Base-by-base conservation (phyloP, 176 grass and related monocot genomes). In the Hordeum marinum region DNA sequence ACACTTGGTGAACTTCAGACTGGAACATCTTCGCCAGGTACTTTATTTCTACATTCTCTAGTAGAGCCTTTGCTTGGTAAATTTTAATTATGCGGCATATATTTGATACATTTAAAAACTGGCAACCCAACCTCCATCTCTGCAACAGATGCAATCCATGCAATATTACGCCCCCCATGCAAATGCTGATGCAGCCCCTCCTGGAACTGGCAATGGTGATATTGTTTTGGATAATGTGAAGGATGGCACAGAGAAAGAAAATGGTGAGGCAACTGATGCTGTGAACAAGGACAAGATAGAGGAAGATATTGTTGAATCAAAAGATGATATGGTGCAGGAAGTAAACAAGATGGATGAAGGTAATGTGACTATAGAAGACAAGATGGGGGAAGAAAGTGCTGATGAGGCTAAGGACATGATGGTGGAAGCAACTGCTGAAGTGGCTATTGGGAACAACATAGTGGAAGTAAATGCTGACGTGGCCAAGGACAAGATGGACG, bases 21-120 rank as follows among this genome's bases (percentile, higher is more conserved):
- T 99, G 71, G 88, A 99, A 72, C 87, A 99, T 76, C 93, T 99
- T 60, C 84, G 82, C 57, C 84, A 96, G 90, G 96, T 99, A 92
- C 59, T 27, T 32, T 21, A 41, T 18, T 54, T 55, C 15, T 40
- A 39, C 61, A 20, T 29, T 67, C 4, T 45, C 40, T 31, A 69
- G 40, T 80, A 62, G 18, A 25, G 17, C 43, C 23, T 29, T 36
- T 62, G 52, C 40, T 39, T 80, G 41, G 60, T 66, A 68, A 55
- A 63, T 3, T 40, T 32, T 50, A 75, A 69, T 63, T 81, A 4
- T 50, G 27, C 55, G 31, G 8, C 27, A 37, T 83, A 29, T 75
- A 29, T 73, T 74, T 82, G 11, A 11, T 58, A 9, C 45, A 45
- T 36, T 8, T 2, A 55, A 50, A 81, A 61, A 74, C 27, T 62